Evolutionary conservation across 2,329 filamentous ascomycete species (phyloP).

Genomic region (Tolypocladium ophioglossoides): DNA sequence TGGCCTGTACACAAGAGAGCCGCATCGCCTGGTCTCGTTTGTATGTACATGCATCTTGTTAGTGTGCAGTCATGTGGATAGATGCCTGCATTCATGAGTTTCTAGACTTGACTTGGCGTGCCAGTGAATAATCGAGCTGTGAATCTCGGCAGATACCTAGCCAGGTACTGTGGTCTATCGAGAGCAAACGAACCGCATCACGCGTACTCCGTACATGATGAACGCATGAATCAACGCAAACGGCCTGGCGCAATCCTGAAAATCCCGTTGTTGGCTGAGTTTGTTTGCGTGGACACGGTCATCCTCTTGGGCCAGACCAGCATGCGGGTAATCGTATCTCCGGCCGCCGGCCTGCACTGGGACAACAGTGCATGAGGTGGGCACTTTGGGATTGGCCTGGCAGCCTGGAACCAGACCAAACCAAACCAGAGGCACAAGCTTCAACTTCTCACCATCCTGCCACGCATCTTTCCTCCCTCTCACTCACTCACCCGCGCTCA

Average conservation of each 20-base stretch:
- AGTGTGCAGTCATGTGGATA: not conserved
- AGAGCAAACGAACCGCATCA: not conserved
- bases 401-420: not conserved
- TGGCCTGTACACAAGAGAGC: too few species aligned
- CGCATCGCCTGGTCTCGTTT: not conserved
- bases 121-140: not conserved
- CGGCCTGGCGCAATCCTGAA: not conserved
- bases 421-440: slow-evolving; percentile 8
- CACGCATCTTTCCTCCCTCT: slow-evolving; percentile 9
- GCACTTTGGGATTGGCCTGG: not conserved
- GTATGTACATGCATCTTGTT: not conserved
- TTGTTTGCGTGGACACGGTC: not conserved
- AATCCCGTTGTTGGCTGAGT: not conserved
- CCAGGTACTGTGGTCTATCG: not conserved
- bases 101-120: not conserved
- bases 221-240: not conserved
- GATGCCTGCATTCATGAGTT: not conserved
- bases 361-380: not conserved
- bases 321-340: not conserved
- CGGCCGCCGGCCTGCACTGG: not conserved
- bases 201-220: not conserved
- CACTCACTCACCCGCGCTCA: slow-evolving; percentile 1
- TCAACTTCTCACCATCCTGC: slow-evolving; percentile 12
- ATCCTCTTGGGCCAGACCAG: too few species aligned
- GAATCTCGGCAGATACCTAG: too few species aligned